phyloP scores from a whole-genome alignment of 371 early-diverging fungal genomes.

The Mortierella sp. region DNA sequence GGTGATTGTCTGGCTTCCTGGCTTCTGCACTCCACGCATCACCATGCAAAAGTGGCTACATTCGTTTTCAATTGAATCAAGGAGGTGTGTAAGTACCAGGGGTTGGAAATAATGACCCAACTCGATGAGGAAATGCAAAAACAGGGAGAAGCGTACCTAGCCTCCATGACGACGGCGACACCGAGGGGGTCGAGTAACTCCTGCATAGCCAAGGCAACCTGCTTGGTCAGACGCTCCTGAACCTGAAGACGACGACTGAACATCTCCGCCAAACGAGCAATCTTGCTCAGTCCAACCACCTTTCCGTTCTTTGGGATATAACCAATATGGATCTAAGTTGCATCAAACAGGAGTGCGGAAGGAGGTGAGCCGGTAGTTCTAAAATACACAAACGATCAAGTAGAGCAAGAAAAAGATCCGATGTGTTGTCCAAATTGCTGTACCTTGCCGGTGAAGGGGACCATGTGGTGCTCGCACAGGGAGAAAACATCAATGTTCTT shows the following conservation, averaged over 20 bases:
- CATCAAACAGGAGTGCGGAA: no score
- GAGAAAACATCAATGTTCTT: constrained; percentile 96
- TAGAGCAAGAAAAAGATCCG: background rate
- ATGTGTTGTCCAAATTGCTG: background rate
- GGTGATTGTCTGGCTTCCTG: constrained; percentile 94
- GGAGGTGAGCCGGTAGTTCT: no score
- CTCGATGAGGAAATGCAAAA: constrained; percentile 12
- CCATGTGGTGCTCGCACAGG: constrained; percentile 98
- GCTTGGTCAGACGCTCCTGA: constrained; percentile 98
- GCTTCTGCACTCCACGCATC: constrained; percentile 96
- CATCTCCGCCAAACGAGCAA: constrained; percentile 98
- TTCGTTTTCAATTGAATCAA: background rate
- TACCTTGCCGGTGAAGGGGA: constrained; percentile 97
- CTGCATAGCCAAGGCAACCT: constrained; percentile 92
- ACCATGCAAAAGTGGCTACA: constrained; percentile 93
- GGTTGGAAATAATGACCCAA: background rate
- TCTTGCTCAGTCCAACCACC: constrained; percentile 96
- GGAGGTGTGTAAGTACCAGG: background rate
- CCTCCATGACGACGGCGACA: constrained; percentile 98
- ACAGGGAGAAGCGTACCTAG: constrained; percentile 68
- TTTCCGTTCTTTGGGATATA: constrained; percentile 94
- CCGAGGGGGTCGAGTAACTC: constrained; percentile 96
- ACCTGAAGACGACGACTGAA: constrained; percentile 96
- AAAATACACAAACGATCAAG: no score
- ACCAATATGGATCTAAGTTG: constrained; percentile 85